Evolutionary conservation across 352 stramenopile genomes (phyloP), one percentile per base, ranked within the genome.

Genomic region (Phytophthora pseudosyringae): DNA sequence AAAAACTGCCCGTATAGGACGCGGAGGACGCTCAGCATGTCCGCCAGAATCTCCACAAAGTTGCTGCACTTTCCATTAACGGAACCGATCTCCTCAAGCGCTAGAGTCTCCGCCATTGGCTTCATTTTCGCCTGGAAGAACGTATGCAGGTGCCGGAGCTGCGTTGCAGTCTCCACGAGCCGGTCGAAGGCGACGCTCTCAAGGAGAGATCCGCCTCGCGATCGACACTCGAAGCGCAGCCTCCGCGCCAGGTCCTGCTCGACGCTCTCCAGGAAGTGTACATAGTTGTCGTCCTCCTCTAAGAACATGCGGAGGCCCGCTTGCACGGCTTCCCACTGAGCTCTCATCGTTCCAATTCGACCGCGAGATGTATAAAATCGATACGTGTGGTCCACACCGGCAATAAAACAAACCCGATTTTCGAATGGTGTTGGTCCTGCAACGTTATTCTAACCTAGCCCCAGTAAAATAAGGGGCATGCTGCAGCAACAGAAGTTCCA

Each of bases 41-140:
- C 72, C 10, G 16, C 36, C 21, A 80, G 26, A 21, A 54, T 61
- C 5, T 73, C 52, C 43, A 77, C 69, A 4, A 80, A 52, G 9
- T 11, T 50, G 18, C 21, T 59, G 64, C 68, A 76, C 31, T 64
- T 71, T 31, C 10, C 31, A 16, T 41, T 25, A 5, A 52, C 26
- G 21, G 47, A 59, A 7, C 43, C 46, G 31, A 7, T 33, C 43
- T 50, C 48, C 51, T 18, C 63, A 48, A 41, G 47, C 6, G 45
- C 35, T 16, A 15, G 33, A 26, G 43, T 15, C 21, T 71, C 48
- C 5, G n/a, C 13, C 21, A 69, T 8, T 2, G 33, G n/a, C 33
- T 68, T 64, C 31, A 77, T 35, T 49, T 75, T 80, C 2, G n/a
- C 31, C 21, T 73, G 68, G 57, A 77, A 80, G 10, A 75, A 35